These are phyloP conservation scores for Thelephora ganbajun DNA, from an alignment of 768 basidiomycete genomes.

Conservation along the genomic window DNA sequence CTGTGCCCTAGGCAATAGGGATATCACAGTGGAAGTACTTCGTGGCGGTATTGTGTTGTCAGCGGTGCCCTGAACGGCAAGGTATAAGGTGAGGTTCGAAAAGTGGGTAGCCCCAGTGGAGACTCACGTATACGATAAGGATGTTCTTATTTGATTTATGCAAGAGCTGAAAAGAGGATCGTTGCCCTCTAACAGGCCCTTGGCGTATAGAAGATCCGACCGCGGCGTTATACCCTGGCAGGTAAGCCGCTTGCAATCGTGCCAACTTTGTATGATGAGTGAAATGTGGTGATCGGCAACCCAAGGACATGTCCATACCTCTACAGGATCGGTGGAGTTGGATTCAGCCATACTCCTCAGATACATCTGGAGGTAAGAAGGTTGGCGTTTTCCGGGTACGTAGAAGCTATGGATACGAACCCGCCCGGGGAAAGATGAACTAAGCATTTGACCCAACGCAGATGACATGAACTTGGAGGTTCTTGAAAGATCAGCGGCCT, in stretches of 20 bases:
- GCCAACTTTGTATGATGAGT: constrained; percentile 33
- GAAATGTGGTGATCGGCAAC: not conserved
- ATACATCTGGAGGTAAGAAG: constrained; percentile 14
- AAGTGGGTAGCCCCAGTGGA: not conserved
- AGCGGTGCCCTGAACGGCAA: constrained; percentile 32
- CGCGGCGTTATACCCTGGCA: constrained; percentile 61
- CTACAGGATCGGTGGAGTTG: constrained; percentile 15
- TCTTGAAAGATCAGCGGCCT: constrained; percentile 55
- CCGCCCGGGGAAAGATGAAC: constrained; percentile 46
- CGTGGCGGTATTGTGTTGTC: constrained; percentile 42
- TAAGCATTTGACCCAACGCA: constrained; percentile 52
- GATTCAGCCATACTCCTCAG: constrained; percentile 19
- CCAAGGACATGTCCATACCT: not conserved
- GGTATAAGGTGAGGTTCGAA: not conserved
- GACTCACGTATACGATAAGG: constrained; percentile 50
- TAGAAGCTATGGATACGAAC: constrained; percentile 21
- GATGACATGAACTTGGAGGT: constrained; percentile 71
- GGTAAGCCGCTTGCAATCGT: constrained; percentile 63
- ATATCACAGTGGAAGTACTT: constrained; percentile 33
- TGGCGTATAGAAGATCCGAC: constrained; percentile 65
- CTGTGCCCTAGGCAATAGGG: constrained; percentile 29
- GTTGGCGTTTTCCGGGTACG: not conserved
- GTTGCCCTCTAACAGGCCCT: constrained; percentile 56
- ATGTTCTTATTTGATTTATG: constrained; percentile 32
- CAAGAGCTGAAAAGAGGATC: constrained; percentile 34